Evolutionary conservation across 1,139 yeast species (phyloP).

Genomic region (Zygosaccharomyces sapae): DNA sequence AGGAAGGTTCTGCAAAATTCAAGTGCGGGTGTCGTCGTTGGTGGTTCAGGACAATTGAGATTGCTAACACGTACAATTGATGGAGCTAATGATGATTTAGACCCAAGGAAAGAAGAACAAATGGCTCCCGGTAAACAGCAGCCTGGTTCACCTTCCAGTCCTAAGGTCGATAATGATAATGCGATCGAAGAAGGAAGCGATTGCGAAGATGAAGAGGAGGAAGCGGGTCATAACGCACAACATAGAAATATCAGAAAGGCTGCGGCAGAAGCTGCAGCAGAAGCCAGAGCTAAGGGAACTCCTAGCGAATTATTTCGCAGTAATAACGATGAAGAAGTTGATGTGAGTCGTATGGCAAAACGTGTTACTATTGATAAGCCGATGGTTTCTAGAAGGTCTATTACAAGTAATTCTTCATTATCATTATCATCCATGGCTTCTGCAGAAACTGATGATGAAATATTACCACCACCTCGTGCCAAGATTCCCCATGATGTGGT

Average conservation of each 20-base stretch:
- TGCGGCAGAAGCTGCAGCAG: slow-evolving; percentile 39
- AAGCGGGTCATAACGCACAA: slow-evolving; percentile 24
- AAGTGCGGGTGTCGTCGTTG: slow-evolving; percentile 75
- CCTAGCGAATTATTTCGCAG: slow-evolving; percentile 33
- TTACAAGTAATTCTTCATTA: slow-evolving; percentile 23
- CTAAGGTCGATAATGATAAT: slow-evolving; percentile 13
- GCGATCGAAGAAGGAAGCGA: slow-evolving; percentile 15
- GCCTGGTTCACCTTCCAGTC: not conserved
- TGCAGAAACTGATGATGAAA: slow-evolving; percentile 22
- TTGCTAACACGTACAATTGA: slow-evolving; percentile 22
- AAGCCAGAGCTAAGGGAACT: slow-evolving; percentile 36
- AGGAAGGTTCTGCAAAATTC: slow-evolving; percentile 48
- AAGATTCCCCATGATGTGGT: slow-evolving; percentile 56
- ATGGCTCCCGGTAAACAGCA: slow-evolving; percentile 14
- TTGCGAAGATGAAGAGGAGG: slow-evolving; percentile 26
- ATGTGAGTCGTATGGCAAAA: slow-evolving; percentile 43
- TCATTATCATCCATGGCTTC: slow-evolving; percentile 25
- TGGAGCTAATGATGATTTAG: slow-evolving; percentile 12
- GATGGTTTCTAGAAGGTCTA: slow-evolving; percentile 42
- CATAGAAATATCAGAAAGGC: slow-evolving; percentile 33
- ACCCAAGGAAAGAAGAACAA: slow-evolving; percentile 20
- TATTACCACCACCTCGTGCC: slow-evolving; percentile 29
- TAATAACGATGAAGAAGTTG: slow-evolving; percentile 42
- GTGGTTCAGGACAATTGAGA: slow-evolving; percentile 67
- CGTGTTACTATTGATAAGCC: slow-evolving; percentile 48